Evolutionary conservation across 257 asterid genomes (phyloP).

Genomic region (Primulina tabacum): DNA sequence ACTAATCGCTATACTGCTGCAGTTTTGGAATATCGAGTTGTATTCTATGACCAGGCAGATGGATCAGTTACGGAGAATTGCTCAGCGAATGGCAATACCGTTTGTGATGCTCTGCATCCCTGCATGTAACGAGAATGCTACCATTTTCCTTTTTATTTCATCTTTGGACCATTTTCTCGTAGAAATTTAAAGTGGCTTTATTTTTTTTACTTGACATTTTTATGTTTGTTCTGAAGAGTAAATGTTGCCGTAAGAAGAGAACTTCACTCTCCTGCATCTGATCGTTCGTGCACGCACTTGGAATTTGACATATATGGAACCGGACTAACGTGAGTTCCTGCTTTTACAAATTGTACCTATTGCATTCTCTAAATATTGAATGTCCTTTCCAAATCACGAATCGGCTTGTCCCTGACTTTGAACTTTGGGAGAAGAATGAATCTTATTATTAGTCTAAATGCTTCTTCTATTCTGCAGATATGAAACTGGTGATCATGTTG

Average conservation of each 20-base stretch:
- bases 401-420: conserved; percentile 6
- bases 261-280: conserved; percentile 90
- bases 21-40: conserved; percentile 82
- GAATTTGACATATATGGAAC: conserved; percentile 96
- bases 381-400: background rate
- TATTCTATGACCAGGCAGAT: conserved; percentile 55
- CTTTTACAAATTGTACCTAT: background rate
- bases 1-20: conserved; percentile 89
- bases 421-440: conserved; percentile 8
- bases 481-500: conserved; percentile 98
- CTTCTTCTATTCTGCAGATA: conserved; percentile 46
- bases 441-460: conserved; percentile 2
- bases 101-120: conserved; percentile 90
- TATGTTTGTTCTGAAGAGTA: conserved; percentile 44
- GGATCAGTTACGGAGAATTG: conserved; percentile 35
- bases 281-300: conserved; percentile 91
- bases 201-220: conserved; percentile 17
- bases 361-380: conserved; percentile 10
- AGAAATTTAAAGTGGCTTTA: background rate
- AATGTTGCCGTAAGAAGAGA: conserved; percentile 82
- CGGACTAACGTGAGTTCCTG: conserved; percentile 60
- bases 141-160: conserved; percentile 14
- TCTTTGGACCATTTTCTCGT: conserved; percentile 3
- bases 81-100: conserved; percentile 62
- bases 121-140: conserved; percentile 57